Conservation (phyloP, 2,329 filamentous ascomycete species). For the Allantophomopsis cytisporea region DNA sequence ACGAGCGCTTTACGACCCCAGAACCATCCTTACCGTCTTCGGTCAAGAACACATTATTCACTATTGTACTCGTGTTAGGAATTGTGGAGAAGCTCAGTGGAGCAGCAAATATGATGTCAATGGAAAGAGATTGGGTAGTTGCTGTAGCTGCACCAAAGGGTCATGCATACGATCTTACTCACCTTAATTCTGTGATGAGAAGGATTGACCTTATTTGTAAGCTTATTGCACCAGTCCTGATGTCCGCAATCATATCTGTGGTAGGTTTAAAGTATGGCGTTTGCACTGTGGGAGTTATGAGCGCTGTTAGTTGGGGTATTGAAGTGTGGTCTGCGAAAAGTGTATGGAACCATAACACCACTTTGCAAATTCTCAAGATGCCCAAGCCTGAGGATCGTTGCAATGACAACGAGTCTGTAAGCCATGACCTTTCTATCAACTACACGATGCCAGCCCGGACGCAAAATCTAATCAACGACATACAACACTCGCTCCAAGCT, state of each 20-base stretch:
- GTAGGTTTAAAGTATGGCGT: constrained; percentile 28
- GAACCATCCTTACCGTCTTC: background rate
- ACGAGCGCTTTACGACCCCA: background rate
- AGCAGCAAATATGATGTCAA: constrained; percentile 27
- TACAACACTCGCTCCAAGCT: too few species aligned
- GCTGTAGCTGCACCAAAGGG: constrained; percentile 19
- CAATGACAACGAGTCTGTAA: constrained; percentile 1
- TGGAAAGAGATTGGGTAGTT: constrained; percentile 32
- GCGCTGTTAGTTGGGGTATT: constrained; percentile 24
- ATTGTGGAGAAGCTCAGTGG: constrained; percentile 27
- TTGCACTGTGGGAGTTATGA: constrained; percentile 28
- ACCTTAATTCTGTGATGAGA: constrained; percentile 38
- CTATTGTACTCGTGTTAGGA: constrained; percentile 21
- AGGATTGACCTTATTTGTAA: constrained; percentile 44
- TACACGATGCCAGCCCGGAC: too few species aligned
- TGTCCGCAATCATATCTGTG: constrained; percentile 30
- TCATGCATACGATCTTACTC: constrained; percentile 22
- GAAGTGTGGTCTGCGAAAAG: constrained; percentile 23
- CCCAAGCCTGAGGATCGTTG: background rate
- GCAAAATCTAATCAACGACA: too few species aligned
- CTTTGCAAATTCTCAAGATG: constrained; percentile 16
- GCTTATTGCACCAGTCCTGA: constrained; percentile 34
- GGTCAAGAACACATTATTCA: constrained; percentile 16
- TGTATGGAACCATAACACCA: constrained; percentile 23
- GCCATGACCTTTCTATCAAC: constrained; percentile 1